Conservation (phyloP, 495 filamentous ascomycete species). For the Neurospora tetrasperma region DNA sequence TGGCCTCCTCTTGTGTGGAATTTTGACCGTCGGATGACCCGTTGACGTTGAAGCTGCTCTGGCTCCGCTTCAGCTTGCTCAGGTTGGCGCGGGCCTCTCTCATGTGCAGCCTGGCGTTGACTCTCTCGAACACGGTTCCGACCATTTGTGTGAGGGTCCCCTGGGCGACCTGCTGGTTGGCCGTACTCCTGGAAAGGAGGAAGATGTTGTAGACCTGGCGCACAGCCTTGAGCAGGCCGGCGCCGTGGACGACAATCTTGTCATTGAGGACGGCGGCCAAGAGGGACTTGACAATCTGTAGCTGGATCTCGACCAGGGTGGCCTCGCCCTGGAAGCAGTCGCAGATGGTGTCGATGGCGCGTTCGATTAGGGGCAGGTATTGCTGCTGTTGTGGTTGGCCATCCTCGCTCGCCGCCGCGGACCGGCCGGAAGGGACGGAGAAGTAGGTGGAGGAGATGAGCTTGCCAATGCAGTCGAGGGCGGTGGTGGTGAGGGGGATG, state of each 20-base stretch:
- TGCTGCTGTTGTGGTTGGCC: slow-evolving; percentile 34
- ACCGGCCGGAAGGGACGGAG: slow-evolving; percentile 52
- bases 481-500: slow-evolving; percentile 74
- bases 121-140: slow-evolving; percentile 91
- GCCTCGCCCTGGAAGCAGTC: slow-evolving; percentile 97
- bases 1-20: slow-evolving; percentile 21
- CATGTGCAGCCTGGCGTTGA: slow-evolving; percentile 74
- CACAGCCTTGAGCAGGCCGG: slow-evolving; percentile 94
- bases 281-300: slow-evolving; percentile 96
- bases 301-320: slow-evolving; percentile 78
- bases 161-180: slow-evolving; percentile 93
- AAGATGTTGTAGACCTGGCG: slow-evolving; percentile 99
- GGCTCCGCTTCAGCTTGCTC: slow-evolving; percentile 37
- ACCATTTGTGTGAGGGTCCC: slow-evolving; percentile 98
- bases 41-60: slow-evolving; percentile 37
- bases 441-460: slow-evolving; percentile 98
- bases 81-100: slow-evolving; percentile 61
- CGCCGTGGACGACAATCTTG: slow-evolving; percentile 96
- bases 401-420: slow-evolving; percentile 23
- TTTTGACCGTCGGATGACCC: slow-evolving; percentile 26
- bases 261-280: slow-evolving; percentile 94
- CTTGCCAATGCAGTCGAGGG: slow-evolving; percentile 96
- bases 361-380: slow-evolving; percentile 61
- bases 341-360: slow-evolving; percentile 98
- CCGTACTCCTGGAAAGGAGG: slow-evolving; percentile 77